Evolutionary conservation across 352 stramenopile genomes (phyloP).

Genomic region (Globisporangium cederbergense): DNA sequence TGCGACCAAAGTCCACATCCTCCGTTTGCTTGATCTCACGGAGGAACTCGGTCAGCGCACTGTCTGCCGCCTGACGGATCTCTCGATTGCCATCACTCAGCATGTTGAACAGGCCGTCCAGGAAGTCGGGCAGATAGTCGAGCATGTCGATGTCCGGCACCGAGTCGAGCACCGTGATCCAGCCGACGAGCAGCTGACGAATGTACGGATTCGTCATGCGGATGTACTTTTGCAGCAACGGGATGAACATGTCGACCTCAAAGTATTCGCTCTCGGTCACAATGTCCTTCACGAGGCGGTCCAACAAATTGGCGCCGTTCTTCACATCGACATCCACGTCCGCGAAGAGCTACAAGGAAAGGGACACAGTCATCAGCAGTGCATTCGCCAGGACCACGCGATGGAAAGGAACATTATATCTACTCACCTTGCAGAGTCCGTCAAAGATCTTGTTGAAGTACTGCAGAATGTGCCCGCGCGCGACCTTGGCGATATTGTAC

Average conservation of each 20-base stretch:
- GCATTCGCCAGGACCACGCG: background rate
- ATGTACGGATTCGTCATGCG: slow-evolving; percentile 99
- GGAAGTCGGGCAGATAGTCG: slow-evolving; percentile 96
- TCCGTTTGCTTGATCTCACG: slow-evolving; percentile 95
- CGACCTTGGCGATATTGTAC: slow-evolving; percentile 99
- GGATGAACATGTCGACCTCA: slow-evolving; percentile 98
- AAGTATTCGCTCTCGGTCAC: slow-evolving; percentile 98
- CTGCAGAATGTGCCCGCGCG: slow-evolving; percentile 90
- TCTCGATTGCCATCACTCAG: slow-evolving; percentile 98
- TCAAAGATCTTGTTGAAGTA: slow-evolving; percentile 99
- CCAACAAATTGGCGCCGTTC: slow-evolving; percentile 91
- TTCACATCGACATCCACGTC: slow-evolving; percentile 99
- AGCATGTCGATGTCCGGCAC: slow-evolving; percentile 99
- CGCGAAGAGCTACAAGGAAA: slow-evolving; percentile 92
- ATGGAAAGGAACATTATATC: background rate
- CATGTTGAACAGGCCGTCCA: slow-evolving; percentile 99
- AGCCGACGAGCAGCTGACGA: slow-evolving; percentile 96
- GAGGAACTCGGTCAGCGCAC: slow-evolving; percentile 93
- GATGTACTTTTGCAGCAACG: slow-evolving; percentile 99
- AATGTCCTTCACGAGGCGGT: slow-evolving; percentile 97
- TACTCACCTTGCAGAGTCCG: slow-evolving; percentile 71
- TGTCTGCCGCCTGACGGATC: slow-evolving; percentile 95
- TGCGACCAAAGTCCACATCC: slow-evolving; percentile 96
- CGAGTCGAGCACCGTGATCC: slow-evolving; percentile 98
- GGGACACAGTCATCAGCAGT: background rate